A percentile compares a stretch with the other conserved stretches of the same genome.
phyloP scores from a whole-genome alignment of 257 asterid genomes.

The Forsythia suspensa region DNA sequence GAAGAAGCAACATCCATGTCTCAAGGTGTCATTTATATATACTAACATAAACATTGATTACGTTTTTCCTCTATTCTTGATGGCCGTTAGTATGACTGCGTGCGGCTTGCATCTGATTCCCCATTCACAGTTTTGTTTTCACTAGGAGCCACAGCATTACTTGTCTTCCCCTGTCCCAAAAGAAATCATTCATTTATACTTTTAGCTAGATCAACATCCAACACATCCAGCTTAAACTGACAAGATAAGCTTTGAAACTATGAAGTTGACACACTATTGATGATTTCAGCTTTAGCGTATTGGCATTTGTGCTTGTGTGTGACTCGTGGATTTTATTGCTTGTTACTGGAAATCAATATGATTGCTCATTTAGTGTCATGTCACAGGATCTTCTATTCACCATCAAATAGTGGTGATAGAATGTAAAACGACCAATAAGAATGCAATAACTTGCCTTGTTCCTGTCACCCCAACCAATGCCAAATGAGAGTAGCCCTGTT shows the following conservation, averaged over 20 bases:
- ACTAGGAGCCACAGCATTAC: constrained; percentile 22
- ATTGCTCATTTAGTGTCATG: background rate
- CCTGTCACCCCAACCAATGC: constrained; percentile 83
- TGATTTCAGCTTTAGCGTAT: background rate
- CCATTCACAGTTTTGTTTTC: constrained; percentile 36
- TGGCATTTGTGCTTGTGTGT: background rate
- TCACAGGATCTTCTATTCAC: background rate
- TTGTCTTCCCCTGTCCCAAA: constrained; percentile 50
- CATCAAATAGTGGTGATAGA: background rate
- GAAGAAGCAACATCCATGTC: background rate
- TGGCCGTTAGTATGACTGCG: constrained; percentile 25
- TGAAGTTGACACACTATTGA: background rate
- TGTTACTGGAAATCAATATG: background rate
- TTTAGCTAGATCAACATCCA: background rate
- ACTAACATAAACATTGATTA: background rate
- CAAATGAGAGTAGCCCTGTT: constrained; percentile 65
- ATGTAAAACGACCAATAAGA: background rate
- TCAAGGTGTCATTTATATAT: background rate
- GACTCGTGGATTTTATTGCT: background rate
- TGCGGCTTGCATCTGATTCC: constrained; percentile 30
- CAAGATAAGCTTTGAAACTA: background rate
- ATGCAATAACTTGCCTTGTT: constrained; percentile 53
- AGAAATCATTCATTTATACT: background rate
- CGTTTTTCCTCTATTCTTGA: constrained; percentile 13
- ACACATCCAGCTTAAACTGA: background rate